Evolutionary conservation across 345 rosid species (phyloP), one percentile per base, ranked within the genome.

Genomic region (Camelina hispida): DNA sequence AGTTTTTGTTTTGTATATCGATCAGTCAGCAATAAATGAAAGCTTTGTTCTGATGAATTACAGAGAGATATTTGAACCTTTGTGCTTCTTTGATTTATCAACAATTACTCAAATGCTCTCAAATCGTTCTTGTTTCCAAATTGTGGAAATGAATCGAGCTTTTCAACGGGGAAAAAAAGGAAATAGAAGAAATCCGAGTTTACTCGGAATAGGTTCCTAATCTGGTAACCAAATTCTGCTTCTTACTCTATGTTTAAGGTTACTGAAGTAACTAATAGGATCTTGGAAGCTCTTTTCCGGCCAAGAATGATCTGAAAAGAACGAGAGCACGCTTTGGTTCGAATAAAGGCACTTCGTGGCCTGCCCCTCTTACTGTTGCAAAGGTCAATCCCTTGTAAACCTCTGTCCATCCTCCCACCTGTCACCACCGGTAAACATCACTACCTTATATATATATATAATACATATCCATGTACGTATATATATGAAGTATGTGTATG

Each of bases 331-430:
- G 66, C 64, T 60, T 37, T 2, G 91, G 91, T 81, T 80, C 82
- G 50, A 85, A 78, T n/a, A 85, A 12, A n/a, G 91, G 91, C 55
- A 85, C 91, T 76, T 87, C 91, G 17, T 87, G 91, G 4, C 92
- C 89, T 0, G 92, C 92, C 47, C 88, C 89, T 77, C 92, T 78
- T 2, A 87, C 85, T 9, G 89, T 87, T 73, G 88, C 92, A 59
- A 87, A 87, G 13, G 86, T 87, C 71, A 87, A 72, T 12, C 91
- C 89, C 22, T 82, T 63, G 71, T 87, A 86, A 18, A 83, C 90
- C 72, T 90, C 93, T 16, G 97, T 89, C 97, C 97, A 87, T 42
- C 98, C 98, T 80, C 95, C 98, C 6, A 94, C 97, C 97, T 91
- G 56, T 53, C n/a, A 35, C 43, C 11, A 5, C 44, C 35, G 15